Conservation (phyloP, 495 filamentous ascomycete genomes). For the Penicillium bovifimosum region DNA sequence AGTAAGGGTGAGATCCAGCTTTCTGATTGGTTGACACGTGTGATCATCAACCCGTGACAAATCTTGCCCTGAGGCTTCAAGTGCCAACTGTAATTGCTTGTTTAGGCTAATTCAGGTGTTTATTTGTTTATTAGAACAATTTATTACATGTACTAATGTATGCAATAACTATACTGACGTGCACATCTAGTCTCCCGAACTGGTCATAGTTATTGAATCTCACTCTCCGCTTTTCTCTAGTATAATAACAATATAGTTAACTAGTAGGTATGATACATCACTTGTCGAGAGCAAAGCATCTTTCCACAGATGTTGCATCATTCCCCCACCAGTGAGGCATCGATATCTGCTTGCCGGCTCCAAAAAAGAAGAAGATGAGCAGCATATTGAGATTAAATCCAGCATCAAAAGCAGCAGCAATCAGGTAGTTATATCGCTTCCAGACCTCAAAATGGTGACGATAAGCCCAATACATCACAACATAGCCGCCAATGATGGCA, state of each 20-base stretch:
- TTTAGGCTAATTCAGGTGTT: too few relatives aligned
- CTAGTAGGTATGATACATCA: too few relatives aligned
- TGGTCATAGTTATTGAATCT: too few relatives aligned
- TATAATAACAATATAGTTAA: too few relatives aligned
- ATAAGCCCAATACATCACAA: slow-evolving; percentile 52
- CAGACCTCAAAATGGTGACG: slow-evolving; percentile 49
- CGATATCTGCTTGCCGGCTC: slow-evolving; percentile 43
- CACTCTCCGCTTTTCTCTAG: too few relatives aligned
- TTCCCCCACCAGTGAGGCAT: slow-evolving; percentile 60
- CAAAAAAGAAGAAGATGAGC: slow-evolving; percentile 52
- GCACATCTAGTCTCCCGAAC: too few relatives aligned
- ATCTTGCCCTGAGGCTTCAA: slow-evolving; percentile 12
- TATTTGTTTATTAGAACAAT: too few relatives aligned
- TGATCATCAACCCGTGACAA: slow-evolving; percentile 17
- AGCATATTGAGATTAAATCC: slow-evolving; percentile 54
- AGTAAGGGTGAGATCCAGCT: slow-evolving; percentile 23
- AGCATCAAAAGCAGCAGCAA: slow-evolving; percentile 53
- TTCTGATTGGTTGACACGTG: slow-evolving; percentile 16
- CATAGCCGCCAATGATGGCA: slow-evolving; percentile 50
- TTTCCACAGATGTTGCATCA: slow-evolving; percentile 28
- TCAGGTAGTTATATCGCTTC: slow-evolving; percentile 52
- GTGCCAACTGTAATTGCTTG: background rate
- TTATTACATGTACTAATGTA: too few relatives aligned
- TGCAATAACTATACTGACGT: too few relatives aligned
- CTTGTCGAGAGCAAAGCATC: slow-evolving; percentile 30